Base-by-base conservation (phyloP, 2,329 filamentous ascomycete species). In the Stemphylium lycopersici region DNA sequence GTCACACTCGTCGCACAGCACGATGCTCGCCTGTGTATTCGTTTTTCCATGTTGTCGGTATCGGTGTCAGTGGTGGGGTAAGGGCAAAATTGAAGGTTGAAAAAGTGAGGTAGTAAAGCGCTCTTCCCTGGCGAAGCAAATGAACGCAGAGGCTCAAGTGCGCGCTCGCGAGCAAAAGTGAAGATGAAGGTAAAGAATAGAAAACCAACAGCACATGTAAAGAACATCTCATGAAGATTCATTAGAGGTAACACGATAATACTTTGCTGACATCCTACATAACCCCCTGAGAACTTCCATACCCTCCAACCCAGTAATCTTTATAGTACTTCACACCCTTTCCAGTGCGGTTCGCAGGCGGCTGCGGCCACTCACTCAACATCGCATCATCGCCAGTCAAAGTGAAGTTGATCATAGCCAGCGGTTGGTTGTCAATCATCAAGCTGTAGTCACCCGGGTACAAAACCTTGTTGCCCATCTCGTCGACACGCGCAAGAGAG, bases 381-480 rank as follows among this genome's bases (percentile, higher is more conserved):
- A 65, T 32, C n/a, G 41, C 45, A 45, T 66, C 33, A 5, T 57
- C 49, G 2, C 70, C 71, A 0, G 55, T 67, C 45, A 72, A 56
- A 1, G 63, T 62, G 16, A 73, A 69, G 15, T 63, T 59, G 26
- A 61, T 18, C 13, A 31, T 56, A 7, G 62, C 50, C 7, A 63
- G 52, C 3, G 59, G 56, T 6, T 52, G 50, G 29, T 63, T 65
- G 45, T 71, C 68, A 13, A 72, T 57, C 29, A 59, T 11, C 38
- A 71, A 18, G 26, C 54, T 61, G 55, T 86, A 86, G 18, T 73
- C 75, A 0, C 83, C 84, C 0, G 82, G 82, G 68, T 83, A 85
- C 11, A 86, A 63, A 18, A 84, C 78, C 49, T 74, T 76, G 57
- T 83, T 79, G 0, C 84, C 84, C 4, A 70, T 73, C 43, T 80